These are phyloP conservation scores for Suillus brevipes DNA, from an alignment of 768 basidiomycete species.

Conservation along the genomic window DNA sequence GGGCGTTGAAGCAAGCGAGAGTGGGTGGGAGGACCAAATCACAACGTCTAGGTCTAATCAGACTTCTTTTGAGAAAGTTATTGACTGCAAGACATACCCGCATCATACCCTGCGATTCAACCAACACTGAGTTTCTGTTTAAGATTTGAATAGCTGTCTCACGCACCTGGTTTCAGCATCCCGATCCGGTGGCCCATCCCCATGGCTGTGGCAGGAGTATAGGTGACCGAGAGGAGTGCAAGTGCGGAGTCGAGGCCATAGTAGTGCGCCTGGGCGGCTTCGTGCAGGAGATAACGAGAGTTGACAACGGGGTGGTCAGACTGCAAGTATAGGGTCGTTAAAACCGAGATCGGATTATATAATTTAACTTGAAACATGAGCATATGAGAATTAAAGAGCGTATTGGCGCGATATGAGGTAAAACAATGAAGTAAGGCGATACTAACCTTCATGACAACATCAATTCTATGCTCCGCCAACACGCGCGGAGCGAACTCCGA, in stretches of 20 bases:
- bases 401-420: neutral
- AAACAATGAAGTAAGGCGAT: neutral
- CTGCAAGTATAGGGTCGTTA: conserved; percentile 28
- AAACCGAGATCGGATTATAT: neutral
- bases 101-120: conserved; percentile 41
- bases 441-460: conserved; percentile 72
- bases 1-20: conserved; percentile 74
- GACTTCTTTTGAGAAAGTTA: neutral
- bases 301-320: conserved; percentile 61
- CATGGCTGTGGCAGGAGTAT: conserved; percentile 60
- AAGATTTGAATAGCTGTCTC: neutral
- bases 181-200: conserved; percentile 77
- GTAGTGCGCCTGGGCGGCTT: conserved; percentile 71
- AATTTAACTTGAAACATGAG: neutral
- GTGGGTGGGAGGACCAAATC: conserved; percentile 75
- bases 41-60: conserved; percentile 52
- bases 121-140: neutral
- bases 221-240: conserved; percentile 66
- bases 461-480: conserved; percentile 64
- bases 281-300: conserved; percentile 66
- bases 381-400: neutral
- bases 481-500: conserved; percentile 81
- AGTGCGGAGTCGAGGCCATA: conserved; percentile 59
- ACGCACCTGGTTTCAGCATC: conserved; percentile 48
- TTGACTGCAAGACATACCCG: conserved; percentile 33